Conservation (phyloP, 192 early-diverging fungal genomes). For the Nowakowskiella sp. region DNA sequence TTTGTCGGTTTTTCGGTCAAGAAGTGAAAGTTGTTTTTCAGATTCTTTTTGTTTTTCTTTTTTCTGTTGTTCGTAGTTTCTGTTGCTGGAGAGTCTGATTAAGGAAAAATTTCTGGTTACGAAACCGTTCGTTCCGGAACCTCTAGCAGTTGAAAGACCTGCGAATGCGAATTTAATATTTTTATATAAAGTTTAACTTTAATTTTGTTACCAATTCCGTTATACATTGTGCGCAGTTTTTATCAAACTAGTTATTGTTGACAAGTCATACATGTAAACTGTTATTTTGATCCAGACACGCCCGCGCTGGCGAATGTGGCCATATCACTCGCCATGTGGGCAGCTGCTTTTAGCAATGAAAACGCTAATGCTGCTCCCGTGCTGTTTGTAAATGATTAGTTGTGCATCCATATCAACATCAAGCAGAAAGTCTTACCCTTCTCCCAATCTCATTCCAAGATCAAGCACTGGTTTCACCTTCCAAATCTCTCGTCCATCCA, state of each 20-base stretch:
- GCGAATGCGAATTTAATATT: too few relatives aligned
- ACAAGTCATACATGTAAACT: background rate
- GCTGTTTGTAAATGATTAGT: background rate
- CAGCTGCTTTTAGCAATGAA: conserved; percentile 15
- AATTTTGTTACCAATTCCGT: too few relatives aligned
- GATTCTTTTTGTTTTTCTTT: conserved; percentile 12
- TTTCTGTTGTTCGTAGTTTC: conserved; percentile 36
- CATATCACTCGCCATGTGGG: conserved; percentile 17
- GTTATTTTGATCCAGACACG: conserved; percentile 5
- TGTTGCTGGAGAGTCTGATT: too few relatives aligned
- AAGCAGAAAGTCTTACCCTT: conserved; percentile 5
- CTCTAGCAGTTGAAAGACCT: conserved; percentile 40
- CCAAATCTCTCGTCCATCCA: background rate
- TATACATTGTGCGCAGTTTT: too few relatives aligned
- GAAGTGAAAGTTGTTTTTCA: conserved; percentile 1
- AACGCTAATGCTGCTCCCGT: conserved; percentile 20
- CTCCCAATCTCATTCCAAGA: conserved; percentile 12
- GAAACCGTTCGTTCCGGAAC: conserved; percentile 89
- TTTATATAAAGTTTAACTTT: too few relatives aligned
- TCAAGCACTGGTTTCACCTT: conserved; percentile 6
- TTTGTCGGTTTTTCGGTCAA: conserved; percentile 52
- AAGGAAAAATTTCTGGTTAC: conserved; percentile 82
- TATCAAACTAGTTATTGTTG: too few relatives aligned
- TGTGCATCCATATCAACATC: background rate
- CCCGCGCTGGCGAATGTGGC: conserved; percentile 23